Conservation (phyloP, 768 basidiomycete genomes). For the Cytidiella melzeri region DNA sequence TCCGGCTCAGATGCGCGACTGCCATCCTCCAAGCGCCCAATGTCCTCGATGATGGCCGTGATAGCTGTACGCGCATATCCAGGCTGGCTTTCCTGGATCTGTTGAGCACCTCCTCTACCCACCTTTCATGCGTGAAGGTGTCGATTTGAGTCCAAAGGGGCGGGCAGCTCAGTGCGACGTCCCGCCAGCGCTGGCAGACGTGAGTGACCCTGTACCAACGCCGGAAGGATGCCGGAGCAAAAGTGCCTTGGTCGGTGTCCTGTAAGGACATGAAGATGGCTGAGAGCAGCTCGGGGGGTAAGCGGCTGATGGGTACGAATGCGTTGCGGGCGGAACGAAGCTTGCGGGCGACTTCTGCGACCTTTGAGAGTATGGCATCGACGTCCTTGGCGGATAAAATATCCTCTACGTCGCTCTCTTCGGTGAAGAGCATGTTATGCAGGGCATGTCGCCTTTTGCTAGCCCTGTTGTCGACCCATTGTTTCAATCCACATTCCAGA, state of each 20-base stretch:
- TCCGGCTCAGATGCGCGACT: constrained; percentile 1
- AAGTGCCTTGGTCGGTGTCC: background rate
- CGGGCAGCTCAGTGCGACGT: constrained; percentile 4
- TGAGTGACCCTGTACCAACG: background rate
- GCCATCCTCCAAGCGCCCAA: constrained; percentile 3
- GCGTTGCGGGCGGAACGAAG: constrained; percentile 8
- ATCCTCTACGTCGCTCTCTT: background rate
- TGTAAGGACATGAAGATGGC: constrained; percentile 4
- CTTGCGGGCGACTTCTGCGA: constrained; percentile 5
- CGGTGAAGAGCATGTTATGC: background rate
- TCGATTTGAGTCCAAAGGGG: constrained; percentile 6
- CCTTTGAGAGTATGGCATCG: background rate
- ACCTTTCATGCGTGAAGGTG: constrained; percentile 1
- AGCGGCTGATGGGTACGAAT: constrained; percentile 2
- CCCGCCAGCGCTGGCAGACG: constrained; percentile 10
- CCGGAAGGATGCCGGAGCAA: background rate
- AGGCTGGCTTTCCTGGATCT: constrained; percentile 1
- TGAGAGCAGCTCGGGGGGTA: constrained; percentile 11
- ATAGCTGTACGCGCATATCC: background rate
- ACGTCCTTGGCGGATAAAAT: background rate
- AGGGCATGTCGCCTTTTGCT: background rate
- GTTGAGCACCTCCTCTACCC: constrained; percentile 5
- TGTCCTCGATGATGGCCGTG: background rate
- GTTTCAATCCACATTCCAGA: background rate
- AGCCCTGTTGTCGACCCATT: background rate